Base-by-base conservation (phyloP, 106 monocot genomes). In the Agapanthus africanus region DNA sequence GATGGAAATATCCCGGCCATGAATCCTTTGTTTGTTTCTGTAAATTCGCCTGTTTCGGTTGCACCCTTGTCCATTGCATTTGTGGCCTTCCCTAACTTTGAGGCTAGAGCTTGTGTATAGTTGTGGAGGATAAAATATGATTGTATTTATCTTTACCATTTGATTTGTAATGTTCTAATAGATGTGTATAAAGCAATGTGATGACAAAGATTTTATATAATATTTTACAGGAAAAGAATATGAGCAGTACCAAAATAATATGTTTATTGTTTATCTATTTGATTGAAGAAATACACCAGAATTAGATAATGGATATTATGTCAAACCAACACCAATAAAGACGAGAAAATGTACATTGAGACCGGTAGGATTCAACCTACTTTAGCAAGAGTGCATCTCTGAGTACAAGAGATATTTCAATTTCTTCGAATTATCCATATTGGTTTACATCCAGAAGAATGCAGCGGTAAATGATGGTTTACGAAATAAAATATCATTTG, bases 31-130 rank as follows among this genome's bases (percentile, higher is more conserved):
- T 19, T 64, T 4, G 70, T 73, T 44, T 28, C 86, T 6, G 80
- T 66, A 3, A 61, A 69, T 14, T 77, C 73, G 11, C 79, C 87
- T 0, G 28, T 91, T 22, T 47, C 42, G 15, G 59, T 87, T 1
- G 71, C 73, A 34, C 77, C 91, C 25, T 65, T 84, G 61, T 91
- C 91, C 19, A 78, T 87, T 51, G 84, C 74, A 13, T 84, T 91
- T 67, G 81, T 87, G 18, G 77, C 79, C 18, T 84, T 87, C 33
- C 91, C 91, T 1, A 73, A 82, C 56, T 84, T 87, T 63, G 87
- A 87, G 63, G 82, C 86, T 67, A 56, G n/a, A 60, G 78, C 78
- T 54, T 83, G 82, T 54, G 33, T 65, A 52, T 70, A 49, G 65
- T 46, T 59, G n/a, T n/a, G n/a, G n/a, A n/a, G n/a, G n/a, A n/a